Conservation (phyloP, 2,329 filamentous ascomycete species). For the Ampelomyces quisqualis region DNA sequence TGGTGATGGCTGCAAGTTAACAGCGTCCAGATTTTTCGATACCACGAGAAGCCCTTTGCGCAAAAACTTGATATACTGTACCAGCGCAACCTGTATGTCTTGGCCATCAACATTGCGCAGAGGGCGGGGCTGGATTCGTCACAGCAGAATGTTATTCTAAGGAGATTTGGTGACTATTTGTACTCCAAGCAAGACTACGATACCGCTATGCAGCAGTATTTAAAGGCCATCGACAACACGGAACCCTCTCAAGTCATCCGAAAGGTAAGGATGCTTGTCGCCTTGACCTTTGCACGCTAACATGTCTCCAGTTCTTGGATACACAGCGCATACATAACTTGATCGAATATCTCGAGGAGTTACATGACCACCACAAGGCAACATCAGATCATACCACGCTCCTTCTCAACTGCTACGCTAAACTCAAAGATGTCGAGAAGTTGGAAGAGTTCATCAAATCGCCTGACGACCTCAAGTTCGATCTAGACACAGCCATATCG, state of each 20-base stretch:
- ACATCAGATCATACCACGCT: conserved; percentile 95
- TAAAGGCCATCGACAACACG: conserved; percentile 92
- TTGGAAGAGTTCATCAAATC: conserved; percentile 96
- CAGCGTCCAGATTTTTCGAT: conserved; percentile 69
- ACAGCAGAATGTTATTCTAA: conserved; percentile 88
- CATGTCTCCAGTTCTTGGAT: conserved; percentile 70
- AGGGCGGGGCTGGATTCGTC: conserved; percentile 77
- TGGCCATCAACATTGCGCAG: conserved; percentile 90
- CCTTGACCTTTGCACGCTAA: conserved; percentile 9
- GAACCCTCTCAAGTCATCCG: conserved; percentile 95
- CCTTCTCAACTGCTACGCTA: conserved; percentile 94
- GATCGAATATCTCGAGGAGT: conserved; percentile 93
- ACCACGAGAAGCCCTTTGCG: conserved; percentile 86
- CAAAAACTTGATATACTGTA: conserved; percentile 93
- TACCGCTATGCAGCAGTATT: conserved; percentile 98
- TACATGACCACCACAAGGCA: conserved; percentile 90
- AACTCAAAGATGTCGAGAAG: conserved; percentile 95
- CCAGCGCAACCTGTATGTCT: conserved; percentile 85
- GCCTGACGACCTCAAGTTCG: conserved; percentile 91
- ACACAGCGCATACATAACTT: conserved; percentile 97
- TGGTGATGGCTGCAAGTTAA: conserved; percentile 9
- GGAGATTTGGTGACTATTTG: conserved; percentile 89
- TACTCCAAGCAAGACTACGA: conserved; percentile 97
- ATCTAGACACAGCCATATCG: conserved; percentile 91
- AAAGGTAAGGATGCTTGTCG: conserved; percentile 58